A percentile compares a stretch with the other conserved stretches of the same genome.
These are phyloP conservation scores for Lasiosphaeria hispida DNA, from an alignment of 495 filamentous ascomycete species.

Conservation along the genomic window DNA sequence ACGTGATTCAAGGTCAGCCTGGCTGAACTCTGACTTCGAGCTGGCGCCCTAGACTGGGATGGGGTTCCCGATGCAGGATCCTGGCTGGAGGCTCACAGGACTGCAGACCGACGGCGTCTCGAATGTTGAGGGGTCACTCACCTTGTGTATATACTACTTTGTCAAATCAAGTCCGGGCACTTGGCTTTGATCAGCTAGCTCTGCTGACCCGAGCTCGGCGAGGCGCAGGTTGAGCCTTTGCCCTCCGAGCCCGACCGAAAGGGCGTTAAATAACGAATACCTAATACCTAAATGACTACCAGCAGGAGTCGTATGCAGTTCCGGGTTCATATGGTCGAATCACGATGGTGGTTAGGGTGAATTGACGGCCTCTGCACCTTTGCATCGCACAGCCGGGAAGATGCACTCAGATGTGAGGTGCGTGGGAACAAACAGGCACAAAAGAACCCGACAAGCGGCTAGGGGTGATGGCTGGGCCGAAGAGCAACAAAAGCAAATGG, in stretches of 20 bases:
- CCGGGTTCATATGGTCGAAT: too few species aligned
- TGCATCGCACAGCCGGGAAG: too few species aligned
- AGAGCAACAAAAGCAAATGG: too few species aligned
- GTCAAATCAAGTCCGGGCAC: constrained; percentile 17
- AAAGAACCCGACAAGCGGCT: too few species aligned
- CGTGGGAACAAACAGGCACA: too few species aligned
- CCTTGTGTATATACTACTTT: constrained; percentile 15
- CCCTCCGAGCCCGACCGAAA: neutral
- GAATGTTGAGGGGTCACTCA: constrained; percentile 9
- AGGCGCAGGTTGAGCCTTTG: constrained; percentile 17
- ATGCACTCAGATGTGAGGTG: too few species aligned
- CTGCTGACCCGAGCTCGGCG: constrained; percentile 7
- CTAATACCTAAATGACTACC: constrained; percentile 10
- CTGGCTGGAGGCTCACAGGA: neutral
- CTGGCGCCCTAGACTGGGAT: neutral
- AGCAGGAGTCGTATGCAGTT: too few species aligned
- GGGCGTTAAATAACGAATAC: constrained; percentile 13
- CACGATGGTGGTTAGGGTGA: too few species aligned
- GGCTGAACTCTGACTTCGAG: neutral
- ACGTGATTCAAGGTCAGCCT: constrained; percentile 8
- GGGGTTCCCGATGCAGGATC: neutral
- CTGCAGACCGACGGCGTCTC: neutral
- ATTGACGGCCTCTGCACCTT: too few species aligned
- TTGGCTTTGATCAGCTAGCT: constrained; percentile 15
- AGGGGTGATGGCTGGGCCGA: too few species aligned